These are phyloP conservation scores for Saturnispora silvae DNA, from an alignment of 805 yeast genomes.

Conservation along the genomic window DNA sequence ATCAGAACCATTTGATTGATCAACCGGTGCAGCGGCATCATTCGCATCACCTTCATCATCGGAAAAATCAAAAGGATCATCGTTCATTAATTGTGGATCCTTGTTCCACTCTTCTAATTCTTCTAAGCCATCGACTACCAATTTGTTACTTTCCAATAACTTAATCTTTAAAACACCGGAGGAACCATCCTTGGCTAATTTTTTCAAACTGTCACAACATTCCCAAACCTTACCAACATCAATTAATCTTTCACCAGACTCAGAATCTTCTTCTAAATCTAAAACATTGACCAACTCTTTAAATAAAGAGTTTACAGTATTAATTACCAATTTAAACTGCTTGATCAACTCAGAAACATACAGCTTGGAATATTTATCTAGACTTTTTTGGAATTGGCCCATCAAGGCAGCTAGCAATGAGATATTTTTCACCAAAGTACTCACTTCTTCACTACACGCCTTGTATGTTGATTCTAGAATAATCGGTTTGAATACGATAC, in stretches of 20 bases:
- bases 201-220: conserved; percentile 40
- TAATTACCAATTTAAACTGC: conserved; percentile 14
- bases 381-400: conserved; percentile 29
- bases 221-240: conserved; percentile 66
- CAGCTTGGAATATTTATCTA: conserved; percentile 23
- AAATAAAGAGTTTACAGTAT: neutral
- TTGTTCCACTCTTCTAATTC: conserved; percentile 65
- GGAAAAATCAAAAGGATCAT: conserved; percentile 36
- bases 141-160: conserved; percentile 32
- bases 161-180: conserved; percentile 40
- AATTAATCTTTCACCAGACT: conserved; percentile 35
- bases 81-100: conserved; percentile 35
- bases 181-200: conserved; percentile 38
- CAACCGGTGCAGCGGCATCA: neutral
- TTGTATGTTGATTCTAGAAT: conserved; percentile 28
- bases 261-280: conserved; percentile 11
- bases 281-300: conserved; percentile 14
- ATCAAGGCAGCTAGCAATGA: conserved; percentile 36
- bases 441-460: conserved; percentile 41
- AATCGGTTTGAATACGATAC: conserved; percentile 57
- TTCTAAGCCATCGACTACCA: conserved; percentile 52
- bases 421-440: conserved; percentile 34
- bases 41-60: conserved; percentile 13
- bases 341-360: conserved; percentile 25
- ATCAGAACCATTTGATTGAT: conserved; percentile 12